These are phyloP conservation scores for Ascoidea asiatica DNA, from an alignment of 805 yeast genomes.

Conservation along the genomic window DNA sequence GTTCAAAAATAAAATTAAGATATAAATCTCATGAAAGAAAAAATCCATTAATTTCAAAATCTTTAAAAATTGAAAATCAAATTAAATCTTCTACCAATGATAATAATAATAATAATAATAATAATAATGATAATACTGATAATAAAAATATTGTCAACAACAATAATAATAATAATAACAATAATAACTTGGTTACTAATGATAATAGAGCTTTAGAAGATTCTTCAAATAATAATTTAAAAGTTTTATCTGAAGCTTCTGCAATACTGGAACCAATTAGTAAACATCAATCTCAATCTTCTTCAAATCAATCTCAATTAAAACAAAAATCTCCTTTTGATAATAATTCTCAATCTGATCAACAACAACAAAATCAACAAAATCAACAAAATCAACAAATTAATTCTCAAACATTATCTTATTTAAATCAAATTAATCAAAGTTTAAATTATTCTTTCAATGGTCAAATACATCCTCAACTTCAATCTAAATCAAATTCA, in stretches of 20 bases:
- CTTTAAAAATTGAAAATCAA: neutral
- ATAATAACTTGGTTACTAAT: neutral
- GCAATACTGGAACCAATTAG: neutral
- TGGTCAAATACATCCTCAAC: neutral
- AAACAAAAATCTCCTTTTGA: slow-evolving; percentile 11
- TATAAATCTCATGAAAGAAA: neutral
- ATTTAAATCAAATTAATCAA: too few relatives aligned
- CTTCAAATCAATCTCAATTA: slow-evolving; percentile 2
- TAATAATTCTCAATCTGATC: slow-evolving; percentile 10
- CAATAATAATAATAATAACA: neutral
- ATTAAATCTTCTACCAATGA: neutral
- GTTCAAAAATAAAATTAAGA: slow-evolving; percentile 7
- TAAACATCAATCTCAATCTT: slow-evolving; percentile 1
- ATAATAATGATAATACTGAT: neutral
- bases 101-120: neutral
- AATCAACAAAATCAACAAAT: neutral
- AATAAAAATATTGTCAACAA: neutral
- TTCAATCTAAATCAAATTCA: neutral
- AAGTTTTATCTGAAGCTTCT: slow-evolving; percentile 6
- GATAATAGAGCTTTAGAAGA: neutral
- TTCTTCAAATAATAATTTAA: slow-evolving; percentile 4
- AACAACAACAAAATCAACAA: neutral
- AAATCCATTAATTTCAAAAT: too few relatives aligned
- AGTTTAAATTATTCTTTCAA: too few relatives aligned
- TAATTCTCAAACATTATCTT: neutral